Conservation (phyloP, 2,329 filamentous ascomycete species). For the Xylaria sp. region DNA sequence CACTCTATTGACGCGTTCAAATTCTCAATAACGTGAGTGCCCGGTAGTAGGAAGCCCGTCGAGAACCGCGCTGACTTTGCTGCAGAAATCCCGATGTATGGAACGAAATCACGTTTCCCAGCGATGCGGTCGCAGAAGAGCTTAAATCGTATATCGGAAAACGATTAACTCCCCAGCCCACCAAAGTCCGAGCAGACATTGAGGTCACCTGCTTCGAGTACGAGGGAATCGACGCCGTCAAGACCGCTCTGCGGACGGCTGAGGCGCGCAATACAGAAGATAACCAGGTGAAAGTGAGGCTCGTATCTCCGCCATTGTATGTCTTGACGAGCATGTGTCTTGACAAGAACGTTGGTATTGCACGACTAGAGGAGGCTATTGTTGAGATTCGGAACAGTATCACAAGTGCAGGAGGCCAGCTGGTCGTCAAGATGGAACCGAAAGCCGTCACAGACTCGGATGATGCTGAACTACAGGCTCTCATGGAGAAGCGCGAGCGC, state of each 20-base stretch:
- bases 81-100: constrained; percentile 91
- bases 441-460: constrained; percentile 99
- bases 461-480: constrained; percentile 92
- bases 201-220: constrained; percentile 96
- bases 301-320: constrained; percentile 97
- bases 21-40: constrained; percentile 90
- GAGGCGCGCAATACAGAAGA: constrained; percentile 93
- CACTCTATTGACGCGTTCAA: constrained; percentile 99
- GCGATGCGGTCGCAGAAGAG: constrained; percentile 85
- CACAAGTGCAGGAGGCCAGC: constrained; percentile 78
- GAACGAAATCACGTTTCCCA: constrained; percentile 92
- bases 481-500: constrained; percentile 99
- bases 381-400: constrained; percentile 86
- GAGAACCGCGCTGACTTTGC: constrained; percentile 10
- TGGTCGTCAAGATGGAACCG: constrained; percentile 96
- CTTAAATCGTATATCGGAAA: constrained; percentile 96
- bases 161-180: constrained; percentile 96
- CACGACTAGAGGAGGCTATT: constrained; percentile 88
- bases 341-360: constrained; percentile 89
- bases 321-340: constrained; percentile 95
- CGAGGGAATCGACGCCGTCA: constrained; percentile 98
- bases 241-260: constrained; percentile 88
- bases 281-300: constrained; percentile 96
- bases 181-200: constrained; percentile 97
- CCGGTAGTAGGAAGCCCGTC: constrained; percentile 32